A percentile compares a stretch with the other conserved stretches of the same genome.
Evolutionary conservation across 352 stramenopile genomes (phyloP).

Genomic region (Pythium insidiosum): DNA sequence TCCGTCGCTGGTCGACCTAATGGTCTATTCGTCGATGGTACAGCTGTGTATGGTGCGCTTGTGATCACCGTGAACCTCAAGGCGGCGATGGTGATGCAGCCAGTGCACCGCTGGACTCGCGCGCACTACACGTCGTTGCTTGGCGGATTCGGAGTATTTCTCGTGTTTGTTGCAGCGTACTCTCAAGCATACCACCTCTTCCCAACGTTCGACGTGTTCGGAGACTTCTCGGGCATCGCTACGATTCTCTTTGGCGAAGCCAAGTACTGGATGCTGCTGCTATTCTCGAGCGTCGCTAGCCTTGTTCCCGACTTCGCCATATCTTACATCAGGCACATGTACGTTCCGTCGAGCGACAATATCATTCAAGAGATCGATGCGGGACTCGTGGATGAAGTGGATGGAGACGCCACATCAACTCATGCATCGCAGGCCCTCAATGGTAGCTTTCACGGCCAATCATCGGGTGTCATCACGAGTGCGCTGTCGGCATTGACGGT

Average conservation of each 20-base stretch:
- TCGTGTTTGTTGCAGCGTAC: slow-evolving; percentile 66
- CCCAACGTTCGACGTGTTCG: slow-evolving; percentile 61
- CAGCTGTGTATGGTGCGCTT: slow-evolving; percentile 67
- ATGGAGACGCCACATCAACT: background rate
- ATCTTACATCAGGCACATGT: slow-evolving; percentile 80
- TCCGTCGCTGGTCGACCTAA: slow-evolving; percentile 36
- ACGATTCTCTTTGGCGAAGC: slow-evolving; percentile 43
- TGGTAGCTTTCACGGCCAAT: background rate
- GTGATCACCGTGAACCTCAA: slow-evolving; percentile 76
- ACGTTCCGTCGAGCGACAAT: slow-evolving; percentile 71
- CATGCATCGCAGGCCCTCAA: background rate
- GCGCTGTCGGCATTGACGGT: background rate
- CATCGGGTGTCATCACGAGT: no score
- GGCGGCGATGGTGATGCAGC: slow-evolving; percentile 64
- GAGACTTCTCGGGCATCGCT: slow-evolving; percentile 61
- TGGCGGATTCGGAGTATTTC: slow-evolving; percentile 46
- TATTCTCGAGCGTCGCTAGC: slow-evolving; percentile 56
- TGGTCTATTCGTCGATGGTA: slow-evolving; percentile 66
- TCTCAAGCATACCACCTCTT: slow-evolving; percentile 58
- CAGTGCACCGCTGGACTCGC: slow-evolving; percentile 63
- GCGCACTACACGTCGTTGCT: slow-evolving; percentile 68
- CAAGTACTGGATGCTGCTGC: slow-evolving; percentile 54
- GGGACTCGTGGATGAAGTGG: slow-evolving; percentile 29
- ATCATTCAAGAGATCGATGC: slow-evolving; percentile 85
- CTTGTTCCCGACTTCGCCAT: slow-evolving; percentile 53